A percentile compares a stretch with the other conserved stretches of the same genome.
Evolutionary conservation across 148 eudicot species (phyloP).

Genomic region (Vaccinium corymbosum): DNA sequence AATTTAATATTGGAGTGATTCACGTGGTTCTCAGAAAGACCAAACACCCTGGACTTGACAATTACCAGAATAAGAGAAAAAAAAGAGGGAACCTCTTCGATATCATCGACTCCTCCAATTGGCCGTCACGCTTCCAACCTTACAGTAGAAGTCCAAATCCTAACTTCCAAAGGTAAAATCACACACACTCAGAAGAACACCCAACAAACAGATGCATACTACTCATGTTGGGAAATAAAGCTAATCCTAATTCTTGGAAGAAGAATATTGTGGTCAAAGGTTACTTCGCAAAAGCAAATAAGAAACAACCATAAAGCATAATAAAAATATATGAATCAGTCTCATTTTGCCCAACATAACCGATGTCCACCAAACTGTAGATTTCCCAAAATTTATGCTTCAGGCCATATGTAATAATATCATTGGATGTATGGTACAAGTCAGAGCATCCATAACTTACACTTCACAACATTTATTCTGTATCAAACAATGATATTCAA

Average conservation of each 20-base stretch:
- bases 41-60: too few species aligned
- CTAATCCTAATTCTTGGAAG: neutral
- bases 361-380: neutral
- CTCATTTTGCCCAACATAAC: neutral
- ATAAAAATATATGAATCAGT: neutral
- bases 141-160: neutral
- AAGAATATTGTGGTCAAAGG: neutral
- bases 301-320: neutral
- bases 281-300: neutral
- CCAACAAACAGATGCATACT: too few species aligned
- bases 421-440: neutral
- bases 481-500: neutral
- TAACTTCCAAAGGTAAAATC: neutral
- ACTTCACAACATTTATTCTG: slow-evolving; percentile 13
- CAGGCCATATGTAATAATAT: neutral
- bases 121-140: neutral
- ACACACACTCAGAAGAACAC: too few species aligned
- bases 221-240: neutral
- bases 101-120: neutral
- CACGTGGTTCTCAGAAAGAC: too few species aligned
- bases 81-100: neutral
- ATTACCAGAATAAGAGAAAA: too few species aligned
- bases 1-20: too few species aligned
- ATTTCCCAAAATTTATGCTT: neutral
- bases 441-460: slow-evolving; percentile 1